These are phyloP conservation scores for Fusarium sarcochroum DNA, from an alignment of 2,329 filamentous ascomycete genomes.

Conservation along the genomic window DNA sequence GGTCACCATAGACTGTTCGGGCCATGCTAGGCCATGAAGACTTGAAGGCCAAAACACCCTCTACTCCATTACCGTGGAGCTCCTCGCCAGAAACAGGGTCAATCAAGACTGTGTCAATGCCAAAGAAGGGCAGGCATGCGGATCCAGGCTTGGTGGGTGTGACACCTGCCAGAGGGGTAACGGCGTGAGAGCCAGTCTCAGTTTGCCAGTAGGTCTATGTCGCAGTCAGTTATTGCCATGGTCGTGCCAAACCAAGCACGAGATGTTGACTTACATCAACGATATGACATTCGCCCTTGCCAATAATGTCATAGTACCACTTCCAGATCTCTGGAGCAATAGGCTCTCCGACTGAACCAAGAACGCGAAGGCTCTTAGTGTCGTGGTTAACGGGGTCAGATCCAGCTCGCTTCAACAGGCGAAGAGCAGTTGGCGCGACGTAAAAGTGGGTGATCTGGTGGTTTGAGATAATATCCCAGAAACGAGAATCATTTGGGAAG, in stretches of 20 bases:
- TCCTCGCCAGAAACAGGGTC: constrained; percentile 92
- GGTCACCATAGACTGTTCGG: constrained; percentile 93
- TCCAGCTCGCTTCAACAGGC: constrained; percentile 90
- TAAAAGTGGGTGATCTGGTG: constrained; percentile 95
- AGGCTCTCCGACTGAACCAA: constrained; percentile 93
- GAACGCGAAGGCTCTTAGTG: constrained; percentile 85
- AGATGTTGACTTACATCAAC: constrained; percentile 77
- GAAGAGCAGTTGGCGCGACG: constrained; percentile 90
- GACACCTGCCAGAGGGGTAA: constrained; percentile 88
- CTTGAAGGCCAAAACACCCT: constrained; percentile 94
- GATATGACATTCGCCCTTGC: constrained; percentile 89
- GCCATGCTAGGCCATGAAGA: constrained; percentile 97
- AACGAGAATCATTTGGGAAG: constrained; percentile 92
- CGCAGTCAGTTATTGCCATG: neutral
- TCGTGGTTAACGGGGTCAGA: constrained; percentile 81
- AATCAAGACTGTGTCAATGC: constrained; percentile 93
- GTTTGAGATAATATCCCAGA: constrained; percentile 95
- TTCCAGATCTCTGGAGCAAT: constrained; percentile 99
- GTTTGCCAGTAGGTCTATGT: constrained; percentile 96
- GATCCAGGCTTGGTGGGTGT: constrained; percentile 95
- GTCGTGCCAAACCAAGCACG: neutral
- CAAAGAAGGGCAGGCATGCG: constrained; percentile 96
- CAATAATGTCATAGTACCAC: constrained; percentile 94
- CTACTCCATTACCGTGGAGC: constrained; percentile 90
- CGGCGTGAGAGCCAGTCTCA: constrained; percentile 93